A percentile compares a stretch with the other conserved stretches of the same genome.
phyloP scores from a whole-genome alignment of 148 eudicot genomes.

The Spergularia bocconei region DNA sequence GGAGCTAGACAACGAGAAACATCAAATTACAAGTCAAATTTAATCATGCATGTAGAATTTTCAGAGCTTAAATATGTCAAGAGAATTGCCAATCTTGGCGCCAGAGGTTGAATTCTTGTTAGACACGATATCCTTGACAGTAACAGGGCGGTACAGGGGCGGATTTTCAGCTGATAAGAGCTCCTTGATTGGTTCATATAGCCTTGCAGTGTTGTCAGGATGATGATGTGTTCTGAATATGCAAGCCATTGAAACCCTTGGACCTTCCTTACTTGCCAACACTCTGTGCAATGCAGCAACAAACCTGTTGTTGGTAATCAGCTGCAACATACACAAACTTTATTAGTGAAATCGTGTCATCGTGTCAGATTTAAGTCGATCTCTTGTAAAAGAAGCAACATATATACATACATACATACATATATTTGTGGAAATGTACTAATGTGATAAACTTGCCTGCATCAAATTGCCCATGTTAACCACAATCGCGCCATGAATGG shows the following conservation, averaged over 20 bases:
- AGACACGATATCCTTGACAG: slow-evolving; percentile 17
- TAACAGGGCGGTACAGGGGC: not conserved
- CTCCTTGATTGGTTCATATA: slow-evolving; percentile 21
- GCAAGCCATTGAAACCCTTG: slow-evolving; percentile 26
- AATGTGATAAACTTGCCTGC: no score
- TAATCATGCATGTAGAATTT: not conserved
- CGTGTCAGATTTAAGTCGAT: no score
- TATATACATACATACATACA: no score
- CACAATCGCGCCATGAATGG: slow-evolving; percentile 1
- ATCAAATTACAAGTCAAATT: no score
- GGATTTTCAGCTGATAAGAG: slow-evolving; percentile 8
- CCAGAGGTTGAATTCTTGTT: slow-evolving; percentile 8
- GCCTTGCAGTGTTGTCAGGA: not conserved
- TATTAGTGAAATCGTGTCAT: no score
- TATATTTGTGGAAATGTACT: no score
- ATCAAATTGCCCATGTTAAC: slow-evolving; percentile 9
- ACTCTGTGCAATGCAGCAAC: slow-evolving; percentile 13
- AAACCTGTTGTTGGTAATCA: slow-evolving; percentile 13
- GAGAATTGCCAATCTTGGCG: slow-evolving; percentile 12
- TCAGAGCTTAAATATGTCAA: slow-evolving; percentile 18
- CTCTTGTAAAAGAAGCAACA: no score
- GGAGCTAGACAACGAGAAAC: no score
- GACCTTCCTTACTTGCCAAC: slow-evolving; percentile 18
- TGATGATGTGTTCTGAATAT: slow-evolving; percentile 13
- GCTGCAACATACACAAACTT: not conserved